Conservation (phyloP, 2,329 filamentous ascomycete species). For the Alternaria novae-zelandiae region DNA sequence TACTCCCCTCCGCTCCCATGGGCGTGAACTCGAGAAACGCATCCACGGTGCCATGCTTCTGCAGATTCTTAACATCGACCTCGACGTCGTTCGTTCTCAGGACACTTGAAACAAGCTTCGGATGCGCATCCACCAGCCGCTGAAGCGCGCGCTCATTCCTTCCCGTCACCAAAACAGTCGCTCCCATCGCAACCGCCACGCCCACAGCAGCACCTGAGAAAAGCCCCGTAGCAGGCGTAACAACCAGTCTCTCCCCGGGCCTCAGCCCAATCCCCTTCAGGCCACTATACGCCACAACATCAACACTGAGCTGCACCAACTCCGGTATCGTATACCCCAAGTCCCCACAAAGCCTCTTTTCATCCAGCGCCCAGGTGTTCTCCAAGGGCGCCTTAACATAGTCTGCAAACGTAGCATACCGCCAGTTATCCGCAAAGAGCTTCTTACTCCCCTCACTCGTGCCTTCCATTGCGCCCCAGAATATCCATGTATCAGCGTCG, state of each 20-base stretch:
- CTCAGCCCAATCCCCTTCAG: neutral
- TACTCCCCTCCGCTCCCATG: slow-evolving; percentile 40
- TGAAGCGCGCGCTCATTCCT: neutral
- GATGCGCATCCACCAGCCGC: neutral
- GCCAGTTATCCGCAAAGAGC: slow-evolving; percentile 43
- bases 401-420: slow-evolving; percentile 46
- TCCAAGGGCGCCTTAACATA: slow-evolving; percentile 46
- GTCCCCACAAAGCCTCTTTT: slow-evolving; percentile 30
- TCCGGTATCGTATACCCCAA: slow-evolving; percentile 33
- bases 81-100: neutral
- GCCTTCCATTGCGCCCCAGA: slow-evolving; percentile 40
- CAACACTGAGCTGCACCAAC: neutral
- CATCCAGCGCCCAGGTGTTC: slow-evolving; percentile 42
- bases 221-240: slow-evolving; percentile 8
- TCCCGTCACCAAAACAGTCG: neutral
- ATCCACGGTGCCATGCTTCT: neutral
- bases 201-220: neutral
- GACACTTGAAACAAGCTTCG: neutral
- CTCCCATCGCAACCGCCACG: neutral
- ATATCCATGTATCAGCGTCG: slow-evolving; percentile 31
- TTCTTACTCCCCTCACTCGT: slow-evolving; percentile 21
- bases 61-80: neutral
- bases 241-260: slow-evolving; percentile 1
- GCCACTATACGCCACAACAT: neutral
- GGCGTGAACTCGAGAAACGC: slow-evolving; percentile 22